These are phyloP conservation scores for Parietaria judaica DNA, from an alignment of 306 rosid species.

Conservation along the genomic window DNA sequence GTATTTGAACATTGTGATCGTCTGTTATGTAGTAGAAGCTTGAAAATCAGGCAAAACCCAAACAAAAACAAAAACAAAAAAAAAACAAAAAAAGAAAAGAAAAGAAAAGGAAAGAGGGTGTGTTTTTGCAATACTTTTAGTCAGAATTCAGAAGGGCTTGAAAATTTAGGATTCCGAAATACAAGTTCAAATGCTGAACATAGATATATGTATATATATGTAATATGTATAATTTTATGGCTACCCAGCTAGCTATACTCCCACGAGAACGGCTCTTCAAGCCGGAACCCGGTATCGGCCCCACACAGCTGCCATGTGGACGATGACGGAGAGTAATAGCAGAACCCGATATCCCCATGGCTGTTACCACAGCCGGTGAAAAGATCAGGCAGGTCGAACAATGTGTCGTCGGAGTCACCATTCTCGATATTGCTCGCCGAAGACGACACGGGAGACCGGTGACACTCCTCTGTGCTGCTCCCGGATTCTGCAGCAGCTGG, in stretches of 20 bases:
- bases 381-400: conserved; percentile 89
- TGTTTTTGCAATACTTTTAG: too few species aligned
- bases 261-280: conserved; percentile 59
- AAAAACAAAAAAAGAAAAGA: too few species aligned
- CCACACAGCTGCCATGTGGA: conserved; percentile 63
- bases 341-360: conserved; percentile 30
- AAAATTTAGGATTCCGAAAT: too few species aligned
- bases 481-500: background rate
- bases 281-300: conserved; percentile 40
- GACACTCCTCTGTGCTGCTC: conserved; percentile 6
- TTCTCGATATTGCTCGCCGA: background rate
- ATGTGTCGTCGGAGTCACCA: conserved; percentile 40
- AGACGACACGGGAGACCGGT: conserved; percentile 5
- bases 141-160: too few species aligned
- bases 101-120: too few species aligned
- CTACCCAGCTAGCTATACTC: conserved; percentile 26
- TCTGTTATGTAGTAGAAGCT: too few species aligned
- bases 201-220: background rate
- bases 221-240: background rate
- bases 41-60: too few species aligned
- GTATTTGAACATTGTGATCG: too few species aligned
- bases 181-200: too few species aligned
- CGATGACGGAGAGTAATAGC: conserved; percentile 18
- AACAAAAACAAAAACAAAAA: too few species aligned
- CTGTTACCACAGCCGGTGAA: conserved; percentile 31